Conservation (phyloP, 2,329 filamentous ascomycete genomes). For the Tolypocladium capitatum region DNA sequence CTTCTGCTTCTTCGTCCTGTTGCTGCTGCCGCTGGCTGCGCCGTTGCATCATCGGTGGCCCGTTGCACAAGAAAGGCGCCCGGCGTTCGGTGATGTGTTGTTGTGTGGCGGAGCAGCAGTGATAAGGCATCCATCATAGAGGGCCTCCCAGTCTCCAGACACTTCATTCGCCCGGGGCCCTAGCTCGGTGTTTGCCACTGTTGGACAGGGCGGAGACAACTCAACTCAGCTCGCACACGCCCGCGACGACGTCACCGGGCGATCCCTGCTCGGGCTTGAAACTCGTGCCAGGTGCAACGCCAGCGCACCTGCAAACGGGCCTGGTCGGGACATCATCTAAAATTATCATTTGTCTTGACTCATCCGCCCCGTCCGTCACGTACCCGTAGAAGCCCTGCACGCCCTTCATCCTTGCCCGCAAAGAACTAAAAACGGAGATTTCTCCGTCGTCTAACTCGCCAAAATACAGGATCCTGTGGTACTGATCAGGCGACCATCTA, state of each 20-base stretch:
- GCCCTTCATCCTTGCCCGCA: slow-evolving; percentile 1
- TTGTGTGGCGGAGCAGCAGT: background rate
- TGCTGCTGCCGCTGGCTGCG: background rate
- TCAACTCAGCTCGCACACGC: background rate
- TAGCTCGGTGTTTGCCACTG: background rate
- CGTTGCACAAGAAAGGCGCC: background rate
- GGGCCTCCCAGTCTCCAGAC: background rate
- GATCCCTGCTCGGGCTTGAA: background rate
- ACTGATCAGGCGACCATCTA: slow-evolving; percentile 7
- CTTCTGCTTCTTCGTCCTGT: background rate
- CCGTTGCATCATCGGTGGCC: background rate
- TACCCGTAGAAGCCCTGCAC: slow-evolving; percentile 2
- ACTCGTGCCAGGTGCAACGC: background rate
- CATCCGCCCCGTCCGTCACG: background rate
- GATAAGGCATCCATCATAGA: background rate
- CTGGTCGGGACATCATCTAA: background rate
- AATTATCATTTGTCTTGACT: background rate
- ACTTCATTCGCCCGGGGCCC: background rate
- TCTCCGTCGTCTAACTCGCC: slow-evolving; percentile 19
- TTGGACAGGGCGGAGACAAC: background rate
- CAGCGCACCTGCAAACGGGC: background rate
- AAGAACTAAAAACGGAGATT: background rate
- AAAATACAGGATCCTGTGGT: slow-evolving; percentile 18
- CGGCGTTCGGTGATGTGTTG: background rate
- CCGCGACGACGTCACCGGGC: background rate